Evolutionary conservation across 805 yeast species (phyloP).

Genomic region (Hanseniaspora guilliermondii): DNA sequence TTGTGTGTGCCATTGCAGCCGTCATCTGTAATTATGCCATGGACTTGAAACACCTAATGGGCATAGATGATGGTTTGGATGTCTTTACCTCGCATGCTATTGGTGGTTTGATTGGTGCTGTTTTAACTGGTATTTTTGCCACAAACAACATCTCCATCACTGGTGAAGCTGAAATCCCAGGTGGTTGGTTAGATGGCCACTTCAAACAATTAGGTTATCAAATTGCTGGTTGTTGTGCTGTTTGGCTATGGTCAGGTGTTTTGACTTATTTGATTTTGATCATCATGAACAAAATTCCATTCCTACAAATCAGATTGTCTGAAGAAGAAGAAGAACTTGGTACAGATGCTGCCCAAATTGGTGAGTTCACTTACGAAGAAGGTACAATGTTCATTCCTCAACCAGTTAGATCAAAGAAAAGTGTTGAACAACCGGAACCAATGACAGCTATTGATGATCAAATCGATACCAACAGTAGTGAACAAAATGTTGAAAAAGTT

Average conservation of each 20-base stretch:
- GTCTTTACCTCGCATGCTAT: constrained; percentile 89
- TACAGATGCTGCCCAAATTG: constrained; percentile 79
- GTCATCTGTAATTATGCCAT: constrained; percentile 74
- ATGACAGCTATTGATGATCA: constrained; percentile 28
- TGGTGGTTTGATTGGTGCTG: constrained; percentile 78
- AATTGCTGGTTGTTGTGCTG: constrained; percentile 62
- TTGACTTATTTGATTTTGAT: constrained; percentile 59
- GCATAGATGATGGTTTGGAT: constrained; percentile 89
- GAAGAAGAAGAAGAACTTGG: constrained; percentile 84
- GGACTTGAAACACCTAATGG: constrained; percentile 57
- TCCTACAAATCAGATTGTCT: constrained; percentile 65
- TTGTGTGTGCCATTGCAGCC: constrained; percentile 72
- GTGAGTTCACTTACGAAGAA: constrained; percentile 68
- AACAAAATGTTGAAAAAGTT: constrained; percentile 8
- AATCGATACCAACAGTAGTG: constrained; percentile 18
- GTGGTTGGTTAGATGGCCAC: constrained; percentile 85
- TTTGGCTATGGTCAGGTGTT: constrained; percentile 61
- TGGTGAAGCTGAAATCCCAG: constrained; percentile 42
- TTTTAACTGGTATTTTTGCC: constrained; percentile 84
- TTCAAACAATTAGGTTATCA: constrained; percentile 78
- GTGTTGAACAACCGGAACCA: constrained; percentile 24
- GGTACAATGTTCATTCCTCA: constrained; percentile 59
- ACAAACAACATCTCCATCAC: constrained; percentile 79
- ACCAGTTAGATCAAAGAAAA: constrained; percentile 53
- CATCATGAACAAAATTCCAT: constrained; percentile 62